Evolutionary conservation across 1,284 basidiomycete genomes (phyloP).

Genomic region (Leucoagaricus sp.): DNA sequence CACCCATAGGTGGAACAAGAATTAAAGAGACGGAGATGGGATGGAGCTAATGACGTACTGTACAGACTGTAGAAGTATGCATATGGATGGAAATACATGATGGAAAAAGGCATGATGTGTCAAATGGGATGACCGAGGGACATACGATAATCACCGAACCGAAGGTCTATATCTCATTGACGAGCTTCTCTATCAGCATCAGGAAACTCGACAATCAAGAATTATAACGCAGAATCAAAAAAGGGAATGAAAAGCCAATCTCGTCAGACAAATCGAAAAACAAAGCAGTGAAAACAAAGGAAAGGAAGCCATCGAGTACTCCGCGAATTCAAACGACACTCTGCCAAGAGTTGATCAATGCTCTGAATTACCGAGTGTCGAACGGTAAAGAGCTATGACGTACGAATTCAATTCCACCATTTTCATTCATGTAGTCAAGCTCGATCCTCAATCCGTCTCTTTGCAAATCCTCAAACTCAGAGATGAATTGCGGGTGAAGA

Average conservation of each 20-base stretch:
- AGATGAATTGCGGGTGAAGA: slow-evolving; percentile 18
- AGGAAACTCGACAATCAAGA: background rate
- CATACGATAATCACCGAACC: slow-evolving; percentile 6
- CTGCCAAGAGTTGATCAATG: background rate
- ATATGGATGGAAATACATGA: slow-evolving; percentile 7
- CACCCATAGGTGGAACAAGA: slow-evolving; percentile 36
- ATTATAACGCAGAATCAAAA: background rate
- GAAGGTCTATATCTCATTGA: background rate
- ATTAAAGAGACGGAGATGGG: slow-evolving; percentile 21
- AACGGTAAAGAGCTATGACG: background rate
- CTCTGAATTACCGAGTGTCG: background rate
- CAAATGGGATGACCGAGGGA: slow-evolving; percentile 5
- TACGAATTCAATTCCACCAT: slow-evolving; percentile 12
- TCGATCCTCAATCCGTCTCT: slow-evolving; percentile 16
- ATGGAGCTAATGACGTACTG: slow-evolving; percentile 9
- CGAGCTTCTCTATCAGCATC: slow-evolving; percentile 1
- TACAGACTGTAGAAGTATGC: slow-evolving; percentile 9
- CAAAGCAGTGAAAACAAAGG: slow-evolving; percentile 1
- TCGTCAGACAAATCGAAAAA: background rate
- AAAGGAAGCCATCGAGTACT: background rate
- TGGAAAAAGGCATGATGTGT: slow-evolving; percentile 2
- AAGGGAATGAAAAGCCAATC: background rate
- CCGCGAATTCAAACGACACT: slow-evolving; percentile 18
- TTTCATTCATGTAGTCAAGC: slow-evolving; percentile 15
- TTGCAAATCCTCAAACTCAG: slow-evolving; percentile 15